Conservation (phyloP, 176 grass and related monocot species). For the Zoysia japonica region DNA sequence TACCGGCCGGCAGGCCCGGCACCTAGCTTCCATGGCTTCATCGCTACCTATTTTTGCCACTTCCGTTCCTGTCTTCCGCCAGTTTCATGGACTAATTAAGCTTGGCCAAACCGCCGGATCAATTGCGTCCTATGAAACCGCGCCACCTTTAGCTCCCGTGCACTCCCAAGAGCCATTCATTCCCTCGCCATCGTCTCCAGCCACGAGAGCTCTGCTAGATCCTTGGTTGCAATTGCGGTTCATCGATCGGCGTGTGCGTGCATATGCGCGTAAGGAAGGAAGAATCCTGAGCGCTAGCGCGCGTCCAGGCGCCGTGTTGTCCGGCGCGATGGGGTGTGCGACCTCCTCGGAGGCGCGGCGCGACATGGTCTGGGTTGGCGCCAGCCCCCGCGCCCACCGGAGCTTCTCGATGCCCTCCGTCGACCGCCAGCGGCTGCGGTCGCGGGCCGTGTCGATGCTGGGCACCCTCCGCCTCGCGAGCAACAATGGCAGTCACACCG, state of each 20-base stretch:
- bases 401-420: conserved; percentile 52
- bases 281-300: not conserved
- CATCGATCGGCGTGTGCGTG: not conserved
- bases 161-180: conserved; percentile 19
- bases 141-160: conserved; percentile 28
- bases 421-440: conserved; percentile 39
- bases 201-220: conserved; percentile 3
- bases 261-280: not conserved
- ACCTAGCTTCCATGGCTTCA: not conserved
- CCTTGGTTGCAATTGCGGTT: not conserved
- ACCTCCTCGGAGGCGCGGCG: conserved; percentile 45
- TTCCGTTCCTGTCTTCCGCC: conserved; percentile 20
- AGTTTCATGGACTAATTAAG: conserved; percentile 48
- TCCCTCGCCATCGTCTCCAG: not conserved
- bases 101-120: conserved; percentile 23
- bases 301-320: not conserved
- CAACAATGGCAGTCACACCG: not conserved
- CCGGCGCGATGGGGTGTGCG: conserved; percentile 54
- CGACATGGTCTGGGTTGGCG: conserved; percentile 35
- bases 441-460: conserved; percentile 40
- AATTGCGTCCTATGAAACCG: conserved; percentile 42
- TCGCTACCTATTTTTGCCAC: conserved; percentile 33
- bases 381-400: conserved; percentile 14
- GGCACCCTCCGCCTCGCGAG: conserved; percentile 39
- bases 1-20: not conserved